Conservation (phyloP, 805 yeast species). For the Tetrapisispora namnaoensis region DNA sequence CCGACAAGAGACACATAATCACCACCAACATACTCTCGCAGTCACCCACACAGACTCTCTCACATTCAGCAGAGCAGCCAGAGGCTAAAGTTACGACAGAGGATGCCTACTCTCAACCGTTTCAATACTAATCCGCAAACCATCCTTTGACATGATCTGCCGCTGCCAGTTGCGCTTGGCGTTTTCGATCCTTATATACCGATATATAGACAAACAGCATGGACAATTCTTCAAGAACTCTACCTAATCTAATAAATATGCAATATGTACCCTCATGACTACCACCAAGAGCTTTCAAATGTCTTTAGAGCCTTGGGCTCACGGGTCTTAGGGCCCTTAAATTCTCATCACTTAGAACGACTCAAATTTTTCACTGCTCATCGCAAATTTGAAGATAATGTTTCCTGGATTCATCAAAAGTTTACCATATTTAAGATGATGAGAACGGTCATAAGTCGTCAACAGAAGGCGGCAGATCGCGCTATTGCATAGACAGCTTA, state of each 20-base stretch:
- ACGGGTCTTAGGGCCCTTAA: background rate
- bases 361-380: conserved; percentile 1
- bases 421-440: too few species aligned
- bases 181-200: background rate
- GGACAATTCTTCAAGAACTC: background rate
- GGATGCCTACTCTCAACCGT: conserved; percentile 28
- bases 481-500: too few species aligned
- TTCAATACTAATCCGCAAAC: conserved; percentile 4
- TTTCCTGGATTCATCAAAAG: background rate
- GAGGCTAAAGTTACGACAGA: conserved; percentile 17
- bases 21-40: conserved; percentile 10
- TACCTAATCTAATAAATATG: background rate
- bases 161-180: too few species aligned
- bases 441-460: too few species aligned
- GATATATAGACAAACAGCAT: background rate
- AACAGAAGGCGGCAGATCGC: too few species aligned
- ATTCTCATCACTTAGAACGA: background rate
- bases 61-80: background rate
- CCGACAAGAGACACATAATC: background rate
- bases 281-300: background rate
- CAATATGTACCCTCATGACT: background rate
- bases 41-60: conserved; percentile 19
- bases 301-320: background rate
- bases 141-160: too few species aligned
- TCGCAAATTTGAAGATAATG: background rate